A percentile compares a stretch with the other conserved stretches of the same genome.
Evolutionary conservation across 2,329 filamentous ascomycete genomes (phyloP).

Genomic region (Aspergillus tubingensis): DNA sequence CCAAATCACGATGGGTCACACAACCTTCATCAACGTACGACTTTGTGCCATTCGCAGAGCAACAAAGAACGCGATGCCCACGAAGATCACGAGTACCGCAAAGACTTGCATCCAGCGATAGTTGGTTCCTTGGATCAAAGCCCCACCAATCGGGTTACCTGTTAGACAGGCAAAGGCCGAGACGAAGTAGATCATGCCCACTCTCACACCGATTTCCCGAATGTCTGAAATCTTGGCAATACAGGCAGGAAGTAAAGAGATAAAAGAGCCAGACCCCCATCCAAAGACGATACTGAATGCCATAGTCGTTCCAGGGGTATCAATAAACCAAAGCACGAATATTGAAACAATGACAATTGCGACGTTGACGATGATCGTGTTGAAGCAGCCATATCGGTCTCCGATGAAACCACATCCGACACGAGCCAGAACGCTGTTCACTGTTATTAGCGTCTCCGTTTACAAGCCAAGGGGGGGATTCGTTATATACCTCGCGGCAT

Average conservation of each 20-base stretch:
- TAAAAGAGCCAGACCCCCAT: too few relatives aligned
- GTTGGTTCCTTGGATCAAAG: constrained; percentile 21
- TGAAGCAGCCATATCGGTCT: neutral
- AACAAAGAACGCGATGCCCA: neutral
- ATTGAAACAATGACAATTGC: too few relatives aligned
- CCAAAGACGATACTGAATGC: neutral
- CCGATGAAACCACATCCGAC: neutral
- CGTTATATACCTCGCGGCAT: neutral
- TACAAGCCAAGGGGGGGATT: too few relatives aligned
- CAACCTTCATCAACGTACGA: too few relatives aligned
- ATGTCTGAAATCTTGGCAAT: neutral
- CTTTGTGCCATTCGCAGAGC: neutral
- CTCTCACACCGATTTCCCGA: constrained; percentile 14
- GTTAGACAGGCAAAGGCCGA: constrained; percentile 63
- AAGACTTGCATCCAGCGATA: neutral
- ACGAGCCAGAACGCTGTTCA: neutral
- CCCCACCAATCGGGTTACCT: constrained; percentile 66
- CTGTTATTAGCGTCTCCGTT: too few relatives aligned
- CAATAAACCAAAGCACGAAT: too few relatives aligned
- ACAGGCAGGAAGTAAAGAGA: too few relatives aligned
- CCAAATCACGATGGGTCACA: too few relatives aligned
- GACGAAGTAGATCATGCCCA: constrained; percentile 39
- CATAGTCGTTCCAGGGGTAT: too few relatives aligned
- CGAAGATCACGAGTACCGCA: neutral
- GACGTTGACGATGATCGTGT: neutral